Conservation (phyloP, 208 protist species). For the Acanthamoeba castellanii region DNA sequence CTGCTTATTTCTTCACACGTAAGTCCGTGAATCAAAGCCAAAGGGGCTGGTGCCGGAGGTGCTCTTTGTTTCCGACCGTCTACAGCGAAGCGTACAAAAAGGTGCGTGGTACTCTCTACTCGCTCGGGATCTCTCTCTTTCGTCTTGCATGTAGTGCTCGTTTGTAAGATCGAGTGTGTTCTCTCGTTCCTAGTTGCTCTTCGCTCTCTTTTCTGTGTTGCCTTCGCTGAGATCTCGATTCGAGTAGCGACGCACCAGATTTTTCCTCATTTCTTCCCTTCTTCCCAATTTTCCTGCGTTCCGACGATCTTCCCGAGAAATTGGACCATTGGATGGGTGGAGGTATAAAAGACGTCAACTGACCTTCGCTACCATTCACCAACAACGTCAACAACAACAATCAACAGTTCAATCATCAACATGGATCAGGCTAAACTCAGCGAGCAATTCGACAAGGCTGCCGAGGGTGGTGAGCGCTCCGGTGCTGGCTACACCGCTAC, state of each 20-base stretch:
- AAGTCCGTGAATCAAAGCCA: neutral
- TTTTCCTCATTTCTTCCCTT: slow-evolving; percentile 55
- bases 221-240: slow-evolving; percentile 21
- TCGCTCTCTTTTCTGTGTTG: neutral
- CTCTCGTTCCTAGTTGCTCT: neutral
- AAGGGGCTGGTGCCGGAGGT: neutral
- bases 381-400: slow-evolving; percentile 61
- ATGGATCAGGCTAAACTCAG: slow-evolving; percentile 76
- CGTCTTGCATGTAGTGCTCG: neutral
- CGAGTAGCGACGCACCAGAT: neutral
- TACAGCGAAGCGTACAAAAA: neutral
- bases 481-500: slow-evolving; percentile 83
- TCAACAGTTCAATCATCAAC: slow-evolving; percentile 74
- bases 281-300: slow-evolving; percentile 39
- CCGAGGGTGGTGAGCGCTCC: neutral
- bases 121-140: neutral
- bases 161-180: neutral
- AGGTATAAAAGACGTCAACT: slow-evolving; percentile 10
- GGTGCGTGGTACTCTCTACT: neutral
- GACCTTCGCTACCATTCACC: slow-evolving; percentile 4
- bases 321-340: neutral
- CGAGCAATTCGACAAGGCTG: slow-evolving; percentile 76
- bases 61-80: slow-evolving; percentile 53
- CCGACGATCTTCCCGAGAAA: slow-evolving; percentile 5
- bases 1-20: neutral